phyloP scores from a whole-genome alignment of 768 basidiomycete genomes.

The Psilocybe cubensis region DNA sequence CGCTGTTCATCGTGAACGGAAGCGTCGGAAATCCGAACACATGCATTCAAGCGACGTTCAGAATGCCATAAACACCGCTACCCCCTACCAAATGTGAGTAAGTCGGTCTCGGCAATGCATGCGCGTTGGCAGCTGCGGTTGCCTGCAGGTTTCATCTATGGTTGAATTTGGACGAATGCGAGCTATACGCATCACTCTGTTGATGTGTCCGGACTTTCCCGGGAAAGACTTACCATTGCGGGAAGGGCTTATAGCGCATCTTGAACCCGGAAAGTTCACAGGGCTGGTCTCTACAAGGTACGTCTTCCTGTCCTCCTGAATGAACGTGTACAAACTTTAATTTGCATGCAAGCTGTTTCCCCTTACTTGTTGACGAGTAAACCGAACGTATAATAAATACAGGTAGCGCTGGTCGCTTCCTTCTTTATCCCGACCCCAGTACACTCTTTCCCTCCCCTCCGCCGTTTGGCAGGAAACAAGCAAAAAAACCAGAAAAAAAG shows the following conservation, averaged over 20 bases:
- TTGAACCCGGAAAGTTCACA: constrained; percentile 9
- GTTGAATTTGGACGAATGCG: not conserved
- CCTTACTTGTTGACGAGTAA: constrained; percentile 15
- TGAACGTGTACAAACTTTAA: constrained; percentile 16
- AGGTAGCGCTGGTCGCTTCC: constrained; percentile 21
- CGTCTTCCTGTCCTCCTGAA: constrained; percentile 2
- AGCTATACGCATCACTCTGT: not conserved
- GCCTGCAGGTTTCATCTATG: constrained; percentile 3
- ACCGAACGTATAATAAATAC: constrained; percentile 7
- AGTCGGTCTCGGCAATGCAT: not conserved
- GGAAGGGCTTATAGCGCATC: not conserved
- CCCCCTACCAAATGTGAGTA: constrained; percentile 7
- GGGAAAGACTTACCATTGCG: constrained; percentile 6
- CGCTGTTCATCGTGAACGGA: not conserved
- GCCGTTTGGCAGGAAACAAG: not conserved
- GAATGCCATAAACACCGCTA: constrained; percentile 2
- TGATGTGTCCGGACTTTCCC: constrained; percentile 1
- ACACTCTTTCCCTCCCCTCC: constrained; percentile 13
- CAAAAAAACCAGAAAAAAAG: constrained; percentile 8
- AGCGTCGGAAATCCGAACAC: not conserved
- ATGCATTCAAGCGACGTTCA: not conserved
- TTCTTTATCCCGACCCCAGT: constrained; percentile 15
- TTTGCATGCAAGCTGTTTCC: constrained; percentile 4
- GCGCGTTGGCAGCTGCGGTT: not conserved
- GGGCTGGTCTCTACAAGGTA: constrained; percentile 18